These are phyloP conservation scores for Aspergillus intermedius DNA, from an alignment of 2,329 filamentous ascomycete species.

Conservation along the genomic window DNA sequence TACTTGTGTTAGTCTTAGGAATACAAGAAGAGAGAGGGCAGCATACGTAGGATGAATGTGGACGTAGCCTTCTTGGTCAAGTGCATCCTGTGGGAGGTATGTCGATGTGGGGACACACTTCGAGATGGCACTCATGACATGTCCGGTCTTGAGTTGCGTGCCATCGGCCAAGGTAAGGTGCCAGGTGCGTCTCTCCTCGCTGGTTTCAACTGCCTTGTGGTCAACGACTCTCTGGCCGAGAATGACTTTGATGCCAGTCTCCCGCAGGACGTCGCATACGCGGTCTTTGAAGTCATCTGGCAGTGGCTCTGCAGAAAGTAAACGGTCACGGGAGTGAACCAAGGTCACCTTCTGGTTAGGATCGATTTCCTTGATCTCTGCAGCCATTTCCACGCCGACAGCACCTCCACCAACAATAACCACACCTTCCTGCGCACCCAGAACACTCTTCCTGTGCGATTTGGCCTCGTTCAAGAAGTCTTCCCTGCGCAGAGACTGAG, in stretches of 20 bases:
- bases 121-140: constrained; percentile 65
- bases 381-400: constrained; percentile 75
- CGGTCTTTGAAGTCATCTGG: constrained; percentile 60
- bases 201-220: constrained; percentile 14
- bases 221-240: constrained; percentile 22
- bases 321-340: constrained; percentile 63
- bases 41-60: constrained; percentile 49
- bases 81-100: constrained; percentile 53
- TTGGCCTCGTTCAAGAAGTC: constrained; percentile 22
- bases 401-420: constrained; percentile 71
- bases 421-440: constrained; percentile 44
- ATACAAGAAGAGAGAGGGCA: background rate
- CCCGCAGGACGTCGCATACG: constrained; percentile 52
- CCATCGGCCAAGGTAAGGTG: constrained; percentile 56
- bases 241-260: constrained; percentile 50
- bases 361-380: constrained; percentile 64
- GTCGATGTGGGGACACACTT: constrained; percentile 55
- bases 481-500: constrained; percentile 48
- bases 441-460: constrained; percentile 28
- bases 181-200: constrained; percentile 13
- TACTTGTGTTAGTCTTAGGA: constrained; percentile 18
- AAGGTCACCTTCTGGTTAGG: constrained; percentile 63
- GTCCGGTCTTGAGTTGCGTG: constrained; percentile 53
- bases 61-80: constrained; percentile 62
- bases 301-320: constrained; percentile 67